phyloP scores from a whole-genome alignment of 176 grass and related monocot genomes.

The Stipa capillata region DNA sequence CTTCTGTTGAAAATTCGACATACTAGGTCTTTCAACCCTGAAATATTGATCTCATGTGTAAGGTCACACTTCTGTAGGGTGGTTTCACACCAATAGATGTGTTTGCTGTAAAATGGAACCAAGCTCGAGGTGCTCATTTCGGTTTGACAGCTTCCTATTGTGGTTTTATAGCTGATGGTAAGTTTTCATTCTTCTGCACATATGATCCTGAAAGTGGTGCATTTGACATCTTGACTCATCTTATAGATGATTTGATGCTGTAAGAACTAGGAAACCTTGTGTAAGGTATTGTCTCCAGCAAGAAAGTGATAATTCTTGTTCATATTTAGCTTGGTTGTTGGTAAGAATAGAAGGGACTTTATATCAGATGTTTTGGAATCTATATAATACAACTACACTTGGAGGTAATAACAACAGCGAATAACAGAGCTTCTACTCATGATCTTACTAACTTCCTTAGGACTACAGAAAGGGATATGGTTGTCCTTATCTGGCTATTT shows the following conservation, averaged over 20 bases:
- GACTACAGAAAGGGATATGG: not conserved
- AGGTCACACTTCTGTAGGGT: conserved; percentile 41
- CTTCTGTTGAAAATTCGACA: not conserved
- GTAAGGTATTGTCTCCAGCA: not conserved
- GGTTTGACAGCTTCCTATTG: conserved; percentile 82
- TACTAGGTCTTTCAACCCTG: not conserved
- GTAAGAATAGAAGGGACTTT: not conserved
- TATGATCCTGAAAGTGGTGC: not conserved
- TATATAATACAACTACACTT: not conserved
- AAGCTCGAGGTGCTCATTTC: conserved; percentile 60
- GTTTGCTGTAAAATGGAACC: conserved; percentile 61
- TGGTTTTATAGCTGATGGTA: conserved; percentile 96
- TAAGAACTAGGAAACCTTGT: not conserved
- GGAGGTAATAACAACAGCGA: not conserved
- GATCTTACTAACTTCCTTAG: not conserved
- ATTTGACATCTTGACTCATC: not conserved
- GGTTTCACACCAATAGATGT: conserved; percentile 77
- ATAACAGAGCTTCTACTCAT: not conserved
- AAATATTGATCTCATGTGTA: not conserved
- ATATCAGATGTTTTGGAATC: not conserved
- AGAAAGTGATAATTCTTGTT: not conserved
- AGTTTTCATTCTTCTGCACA: conserved; percentile 1
- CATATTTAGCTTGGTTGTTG: not conserved
- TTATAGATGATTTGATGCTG: not conserved
- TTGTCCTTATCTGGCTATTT: not conserved